Evolutionary conservation across 306 rosid species (phyloP), one percentile per base, ranked within the genome.

Genomic region (Styphnolobium japonicum): DNA sequence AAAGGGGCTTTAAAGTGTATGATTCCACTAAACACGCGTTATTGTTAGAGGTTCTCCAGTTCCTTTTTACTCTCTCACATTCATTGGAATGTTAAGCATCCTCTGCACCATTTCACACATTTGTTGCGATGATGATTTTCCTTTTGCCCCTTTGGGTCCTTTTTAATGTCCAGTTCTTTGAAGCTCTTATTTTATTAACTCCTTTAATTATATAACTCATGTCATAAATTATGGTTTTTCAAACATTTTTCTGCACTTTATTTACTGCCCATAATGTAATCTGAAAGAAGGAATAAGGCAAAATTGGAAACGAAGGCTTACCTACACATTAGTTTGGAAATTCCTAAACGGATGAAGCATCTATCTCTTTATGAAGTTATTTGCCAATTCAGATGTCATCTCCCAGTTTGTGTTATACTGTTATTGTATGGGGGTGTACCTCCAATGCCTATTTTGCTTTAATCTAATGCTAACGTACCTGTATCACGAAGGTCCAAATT

Each of bases 11-110:
- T 14, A 63, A 76, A 64, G 42, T 33, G 48, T 48, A 34, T 22
- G 65, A 64, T 51, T 76, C 73, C 56, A 22, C 81, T 64, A 31
- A 65, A 65, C 51, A 33, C 43, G 25, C 36, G 37, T 51, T 62
- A 18, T 29, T 34, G 39, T 62, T 16, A 33, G 15, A 33, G 40
- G 40, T 51, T 77, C 19, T 77, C 4, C 6, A 29, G n/a, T 40
- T 23, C 57, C 67, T n/a, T 65, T 65, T 64, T n/a, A 10, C n/a
- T n/a, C 48, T 27, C 21, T 34, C 66, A 65, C 21, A 52, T 52
- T 51, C 5, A 21, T 48, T 46, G 34, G 48, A 62, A 62, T 19
- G 16, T 67, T 56, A 39, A 46, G 73, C 75, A 21, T 63, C 49
- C 31, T 27, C 37, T 27, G 27, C 71, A 60, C 14, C 55, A 22